These are phyloP conservation scores for Populus hybrid DNA, from an alignment of 441 rosid species.

Conservation along the genomic window DNA sequence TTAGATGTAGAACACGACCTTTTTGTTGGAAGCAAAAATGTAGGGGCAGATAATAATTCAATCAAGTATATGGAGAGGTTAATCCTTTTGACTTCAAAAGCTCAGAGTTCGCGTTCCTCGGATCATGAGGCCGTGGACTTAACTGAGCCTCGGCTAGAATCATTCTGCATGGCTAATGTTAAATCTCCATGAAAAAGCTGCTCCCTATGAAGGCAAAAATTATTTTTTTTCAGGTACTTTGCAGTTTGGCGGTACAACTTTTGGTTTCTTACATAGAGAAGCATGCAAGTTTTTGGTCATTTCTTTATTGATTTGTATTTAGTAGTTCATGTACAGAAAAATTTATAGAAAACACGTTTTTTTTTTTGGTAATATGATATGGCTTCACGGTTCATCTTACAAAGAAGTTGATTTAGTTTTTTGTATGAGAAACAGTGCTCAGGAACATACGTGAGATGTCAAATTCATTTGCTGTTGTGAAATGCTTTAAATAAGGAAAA, in stretches of 20 bases:
- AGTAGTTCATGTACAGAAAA: neutral
- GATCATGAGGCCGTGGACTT: slow-evolving; percentile 86
- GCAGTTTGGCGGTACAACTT: neutral
- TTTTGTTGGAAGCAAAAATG: neutral
- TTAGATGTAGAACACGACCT: slow-evolving; percentile 10
- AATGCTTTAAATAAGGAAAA: neutral
- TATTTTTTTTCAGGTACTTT: neutral
- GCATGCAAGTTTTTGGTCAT: slow-evolving; percentile 12
- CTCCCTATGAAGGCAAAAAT: neutral
- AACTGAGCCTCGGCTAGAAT: slow-evolving; percentile 82
- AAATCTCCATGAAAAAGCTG: slow-evolving; percentile 38
- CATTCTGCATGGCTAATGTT: slow-evolving; percentile 53
- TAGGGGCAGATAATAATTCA: slow-evolving; percentile 24
- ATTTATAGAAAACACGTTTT: neutral
- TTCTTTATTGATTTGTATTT: neutral
- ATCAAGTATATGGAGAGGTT: slow-evolving; percentile 37
- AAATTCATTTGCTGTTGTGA: neutral
- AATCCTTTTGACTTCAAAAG: slow-evolving; percentile 45
- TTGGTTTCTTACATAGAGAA: neutral
- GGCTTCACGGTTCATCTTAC: neutral
- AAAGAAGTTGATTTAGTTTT: neutral
- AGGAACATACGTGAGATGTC: neutral
- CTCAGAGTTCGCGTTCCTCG: slow-evolving; percentile 38
- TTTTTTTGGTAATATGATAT: neutral
- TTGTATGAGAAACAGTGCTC: neutral